Base-by-base conservation (phyloP, 805 yeast species). In the Saccharomycopsis javanensis region DNA sequence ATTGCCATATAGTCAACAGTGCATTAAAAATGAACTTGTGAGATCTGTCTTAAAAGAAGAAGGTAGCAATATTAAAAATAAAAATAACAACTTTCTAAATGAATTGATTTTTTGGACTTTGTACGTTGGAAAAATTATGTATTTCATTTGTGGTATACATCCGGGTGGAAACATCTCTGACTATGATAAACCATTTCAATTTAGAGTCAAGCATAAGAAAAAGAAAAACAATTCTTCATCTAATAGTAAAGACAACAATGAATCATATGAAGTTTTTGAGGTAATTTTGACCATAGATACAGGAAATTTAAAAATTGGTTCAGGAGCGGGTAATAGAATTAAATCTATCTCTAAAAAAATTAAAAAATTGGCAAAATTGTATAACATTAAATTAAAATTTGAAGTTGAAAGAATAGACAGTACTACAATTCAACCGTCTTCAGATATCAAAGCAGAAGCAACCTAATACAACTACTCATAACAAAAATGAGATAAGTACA, bases 151-250 rank as follows among this genome's bases (percentile, higher is more conserved):
- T 67, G 89, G 89, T 67, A 85, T 86, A 55, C 86, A 83, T 67
- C 92, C 92, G 5, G 90, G 90, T 58, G 92, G 91, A 20, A 82
- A 82, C 65, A 83, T 85, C 30, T 75, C 86, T 63, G 85, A 81
- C 33, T 81, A 81, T 27, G 76, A 56, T 28, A 34, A 51, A 5
- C 61, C 63, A 33, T 58, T 60, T 48, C 50, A 56, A 42, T 60
- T 60, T 38, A 50, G 48, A 38, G 60, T 60, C 8, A 57, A 55
- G n/a, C 51, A 34, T 18, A 57, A 57, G 42, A 57, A 60, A 25
- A 30, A 27, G 6, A 55, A 55, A n/a, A 28, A n/a, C 13, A 38
- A 33, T 33, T 20, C 55, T 11, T 30, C 16, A 1, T 11, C 35
- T 16, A 30, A 8, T 16, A 31, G 16, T 30, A 51, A 15, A 7